phyloP scores from a whole-genome alignment of 1,284 basidiomycete species.

The Mycena sp. region DNA sequence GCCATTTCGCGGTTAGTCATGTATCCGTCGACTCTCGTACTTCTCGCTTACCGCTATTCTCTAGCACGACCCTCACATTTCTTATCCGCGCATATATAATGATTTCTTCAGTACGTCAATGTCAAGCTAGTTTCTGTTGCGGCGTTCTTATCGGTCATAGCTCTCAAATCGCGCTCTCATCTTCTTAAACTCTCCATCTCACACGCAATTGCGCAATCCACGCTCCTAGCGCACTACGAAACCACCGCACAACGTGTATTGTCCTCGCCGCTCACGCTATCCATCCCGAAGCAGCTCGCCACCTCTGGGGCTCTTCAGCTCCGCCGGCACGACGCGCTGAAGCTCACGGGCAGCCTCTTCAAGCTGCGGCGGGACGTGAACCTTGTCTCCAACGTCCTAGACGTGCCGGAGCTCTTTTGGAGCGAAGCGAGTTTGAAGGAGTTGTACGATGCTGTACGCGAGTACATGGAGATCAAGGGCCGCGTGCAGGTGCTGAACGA shows the following conservation, averaged over 20 bases:
- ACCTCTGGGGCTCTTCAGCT: constrained; percentile 82
- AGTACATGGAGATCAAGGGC: constrained; percentile 93
- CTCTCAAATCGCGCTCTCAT: constrained; percentile 90
- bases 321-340: constrained; percentile 84
- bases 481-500: constrained; percentile 92
- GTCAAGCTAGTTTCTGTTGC: not conserved
- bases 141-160: constrained; percentile 47
- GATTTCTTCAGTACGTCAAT: constrained; percentile 84
- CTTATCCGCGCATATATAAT: constrained; percentile 89
- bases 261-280: constrained; percentile 77
- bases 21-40: not conserved
- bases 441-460: constrained; percentile 92
- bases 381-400: constrained; percentile 92
- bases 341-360: constrained; percentile 90
- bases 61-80: constrained; percentile 87
- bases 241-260: constrained; percentile 83
- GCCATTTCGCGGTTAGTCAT: constrained; percentile 82
- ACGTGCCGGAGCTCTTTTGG: constrained; percentile 97
- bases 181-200: constrained; percentile 91
- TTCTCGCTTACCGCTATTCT: constrained; percentile 24
- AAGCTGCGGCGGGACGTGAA: constrained; percentile 92
- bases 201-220: constrained; percentile 95
- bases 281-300: constrained; percentile 90
- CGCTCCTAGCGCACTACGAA: constrained; percentile 91
- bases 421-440: constrained; percentile 90